Conservation (phyloP, 2,329 filamentous ascomycete genomes). For the Pseudogymnoascus sp. region DNA sequence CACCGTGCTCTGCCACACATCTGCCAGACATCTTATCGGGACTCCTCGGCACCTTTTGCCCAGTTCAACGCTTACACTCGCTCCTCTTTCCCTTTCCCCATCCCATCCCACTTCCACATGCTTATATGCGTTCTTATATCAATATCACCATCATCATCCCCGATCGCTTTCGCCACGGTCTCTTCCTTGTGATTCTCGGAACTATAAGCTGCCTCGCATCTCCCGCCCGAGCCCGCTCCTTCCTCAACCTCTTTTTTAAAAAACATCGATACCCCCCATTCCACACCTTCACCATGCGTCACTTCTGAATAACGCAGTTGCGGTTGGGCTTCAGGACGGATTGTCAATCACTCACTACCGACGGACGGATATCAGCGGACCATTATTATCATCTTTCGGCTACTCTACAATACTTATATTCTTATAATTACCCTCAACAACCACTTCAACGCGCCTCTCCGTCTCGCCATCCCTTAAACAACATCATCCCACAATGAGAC, state of each 20-base stretch:
- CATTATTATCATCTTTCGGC: conserved; percentile 1
- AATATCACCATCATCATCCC: not conserved
- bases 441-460: not conserved
- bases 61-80: not conserved
- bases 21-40: not conserved
- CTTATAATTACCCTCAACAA: not conserved
- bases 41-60: not conserved
- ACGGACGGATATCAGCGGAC: conserved; percentile 1
- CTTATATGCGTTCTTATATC: not conserved
- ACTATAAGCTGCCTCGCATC: not conserved
- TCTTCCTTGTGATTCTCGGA: not conserved
- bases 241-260: not conserved
- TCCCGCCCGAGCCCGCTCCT: not conserved
- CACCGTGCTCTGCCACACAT: not conserved
- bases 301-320: not conserved
- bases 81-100: not conserved
- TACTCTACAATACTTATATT: not conserved
- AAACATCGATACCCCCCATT: not conserved
- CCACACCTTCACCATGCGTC: not conserved
- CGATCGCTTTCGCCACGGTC: not conserved
- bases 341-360: not conserved
- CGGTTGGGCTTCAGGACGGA: not conserved
- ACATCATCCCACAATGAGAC: conserved; percentile 45
- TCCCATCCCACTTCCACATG: not conserved
- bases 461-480: conserved; percentile 15